phyloP scores from a whole-genome alignment of 2,329 filamentous ascomycete species.

The Aureobasidium sp. region DNA sequence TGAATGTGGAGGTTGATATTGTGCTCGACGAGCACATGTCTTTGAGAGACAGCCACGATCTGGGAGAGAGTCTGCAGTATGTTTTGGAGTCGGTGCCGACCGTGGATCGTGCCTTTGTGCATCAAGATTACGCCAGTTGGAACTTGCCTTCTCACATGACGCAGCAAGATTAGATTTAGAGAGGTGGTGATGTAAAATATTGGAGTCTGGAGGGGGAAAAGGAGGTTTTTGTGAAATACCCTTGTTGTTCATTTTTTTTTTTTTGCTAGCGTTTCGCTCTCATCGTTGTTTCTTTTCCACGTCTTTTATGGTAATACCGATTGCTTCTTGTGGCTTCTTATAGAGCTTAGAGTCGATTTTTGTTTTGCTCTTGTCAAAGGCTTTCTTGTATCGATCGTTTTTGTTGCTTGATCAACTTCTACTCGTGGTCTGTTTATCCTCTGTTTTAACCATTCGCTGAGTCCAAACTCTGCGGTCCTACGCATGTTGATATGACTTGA shows the following conservation, averaged over 20 bases:
- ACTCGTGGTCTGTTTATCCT: too few species aligned
- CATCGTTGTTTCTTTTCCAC: too few species aligned
- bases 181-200: neutral
- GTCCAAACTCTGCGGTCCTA: too few species aligned
- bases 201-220: neutral
- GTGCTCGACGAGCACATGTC: slow-evolving; percentile 70
- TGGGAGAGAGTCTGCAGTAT: slow-evolving; percentile 72
- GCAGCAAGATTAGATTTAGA: slow-evolving; percentile 32
- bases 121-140: slow-evolving; percentile 45
- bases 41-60: slow-evolving; percentile 72
- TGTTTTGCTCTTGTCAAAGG: neutral
- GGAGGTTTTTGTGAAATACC: neutral
- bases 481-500: too few species aligned
- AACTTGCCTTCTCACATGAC: slow-evolving; percentile 47
- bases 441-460: too few species aligned
- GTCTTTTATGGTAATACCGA: too few species aligned
- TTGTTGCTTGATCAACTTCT: too few species aligned
- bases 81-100: slow-evolving; percentile 77
- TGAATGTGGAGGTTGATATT: slow-evolving; percentile 78
- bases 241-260: neutral
- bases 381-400: too few species aligned
- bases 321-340: neutral
- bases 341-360: neutral
- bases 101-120: slow-evolving; percentile 53
- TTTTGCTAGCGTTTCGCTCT: too few species aligned